Conservation (phyloP, 495 filamentous ascomycete genomes). For the Daldinia decipiens region DNA sequence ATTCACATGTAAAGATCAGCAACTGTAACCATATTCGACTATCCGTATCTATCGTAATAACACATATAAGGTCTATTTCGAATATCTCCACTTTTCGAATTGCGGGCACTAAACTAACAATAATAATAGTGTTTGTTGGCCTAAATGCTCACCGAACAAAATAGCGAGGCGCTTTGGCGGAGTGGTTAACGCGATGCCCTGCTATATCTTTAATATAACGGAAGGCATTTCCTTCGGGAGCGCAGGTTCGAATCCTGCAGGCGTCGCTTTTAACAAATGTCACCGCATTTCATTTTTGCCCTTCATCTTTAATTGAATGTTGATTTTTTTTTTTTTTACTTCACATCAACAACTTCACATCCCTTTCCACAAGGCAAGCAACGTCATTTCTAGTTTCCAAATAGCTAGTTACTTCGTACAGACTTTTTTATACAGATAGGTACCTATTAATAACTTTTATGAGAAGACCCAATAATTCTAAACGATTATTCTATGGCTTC, state of each 20-base stretch:
- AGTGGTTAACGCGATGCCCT: slow-evolving; percentile 28
- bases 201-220: slow-evolving; percentile 11
- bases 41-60: neutral
- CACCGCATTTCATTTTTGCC: neutral
- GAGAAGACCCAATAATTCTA: too few relatives aligned
- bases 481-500: too few relatives aligned
- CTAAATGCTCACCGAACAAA: neutral
- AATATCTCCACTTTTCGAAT: neutral
- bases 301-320: neutral
- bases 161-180: slow-evolving; percentile 19
- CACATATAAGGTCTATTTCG: neutral
- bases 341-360: too few relatives aligned
- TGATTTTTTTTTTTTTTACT: neutral
- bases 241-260: slow-evolving; percentile 32
- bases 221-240: slow-evolving; percentile 34
- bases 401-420: too few relatives aligned
- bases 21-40: neutral
- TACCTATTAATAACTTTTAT: too few relatives aligned
- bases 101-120: neutral
- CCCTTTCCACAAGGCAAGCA: too few relatives aligned
- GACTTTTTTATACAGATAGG: too few relatives aligned
- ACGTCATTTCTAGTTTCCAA: too few relatives aligned
- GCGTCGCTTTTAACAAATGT: slow-evolving; percentile 18
- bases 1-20: neutral
- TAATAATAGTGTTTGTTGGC: neutral